Base-by-base conservation (phyloP, 2,329 filamentous ascomycete species). In the Monosporascus sp. region DNA sequence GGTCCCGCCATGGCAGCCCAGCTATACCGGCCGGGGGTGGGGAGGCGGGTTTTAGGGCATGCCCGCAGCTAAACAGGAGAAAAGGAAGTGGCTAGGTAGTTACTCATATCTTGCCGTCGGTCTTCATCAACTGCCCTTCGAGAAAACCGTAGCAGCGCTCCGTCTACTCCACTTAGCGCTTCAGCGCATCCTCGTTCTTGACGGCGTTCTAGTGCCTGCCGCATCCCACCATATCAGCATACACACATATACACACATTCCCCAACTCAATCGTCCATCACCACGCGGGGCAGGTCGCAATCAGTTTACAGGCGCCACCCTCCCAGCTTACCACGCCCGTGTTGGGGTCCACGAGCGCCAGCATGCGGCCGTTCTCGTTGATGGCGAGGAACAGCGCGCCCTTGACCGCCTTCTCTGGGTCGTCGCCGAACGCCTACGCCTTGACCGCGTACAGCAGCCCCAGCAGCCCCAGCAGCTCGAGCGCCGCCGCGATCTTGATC, bases 291-390 rank as follows among this genome's bases (percentile, higher is more conserved):
- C 3, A 7, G 11, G 43, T 38, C 11, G 4, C 5, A 8, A 7
- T 15, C n/a, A 11, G 28, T 20, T 2, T 14, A 26, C 51, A n/a
- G n/a, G n/a, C n/a, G n/a, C n/a, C n/a, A n/a, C n/a, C 3, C 20
- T 22, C 20, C 20, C 20, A 22, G 20, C 64, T 57, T 1, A 66
- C 59, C 7, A 73, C 63, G 11, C 68, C 69, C 1, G 68, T 72
- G 57, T 72, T 71, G 2, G 68, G 69, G 47, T 73, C 70, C 50
- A 69, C 65, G n/a, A 72, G 54, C 5, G 66, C 66, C 1, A 71
- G 70, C 51, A 70, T 66, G 17, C 74, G 69, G 26, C 75, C 74
- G 55, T 77, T 77, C 51, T 71, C 68, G 57, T 74, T 77, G 60
- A 76, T 70, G 18, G 66, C 63, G n/a, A 70, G 56, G 58, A 72